A percentile compares a stretch with the other conserved stretches of the same genome.
Conservation (phyloP, 176 grass and related monocot species). For the Musa troglodytarum region DNA sequence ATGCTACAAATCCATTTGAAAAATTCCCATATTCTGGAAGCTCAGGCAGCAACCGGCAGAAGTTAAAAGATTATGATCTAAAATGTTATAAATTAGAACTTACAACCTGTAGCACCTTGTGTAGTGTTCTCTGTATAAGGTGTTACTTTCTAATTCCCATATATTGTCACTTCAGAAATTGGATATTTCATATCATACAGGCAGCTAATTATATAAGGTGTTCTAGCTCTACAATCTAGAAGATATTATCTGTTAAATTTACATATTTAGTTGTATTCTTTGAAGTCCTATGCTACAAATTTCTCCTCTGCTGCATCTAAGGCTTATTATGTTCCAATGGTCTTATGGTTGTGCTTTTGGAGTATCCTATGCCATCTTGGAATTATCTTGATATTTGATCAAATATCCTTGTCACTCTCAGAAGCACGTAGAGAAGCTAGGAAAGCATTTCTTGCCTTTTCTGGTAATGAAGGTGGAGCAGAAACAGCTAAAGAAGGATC, state of each 20-base stretch:
- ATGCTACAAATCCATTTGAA: neutral
- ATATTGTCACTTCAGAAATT: neutral
- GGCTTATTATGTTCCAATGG: neutral
- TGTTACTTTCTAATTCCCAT: neutral
- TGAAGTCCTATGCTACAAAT: neutral
- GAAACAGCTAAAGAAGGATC: slow-evolving; percentile 33
- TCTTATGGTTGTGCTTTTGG: neutral
- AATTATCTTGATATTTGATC: slow-evolving; percentile 1
- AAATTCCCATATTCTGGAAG: neutral
- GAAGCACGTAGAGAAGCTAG: slow-evolving; percentile 81
- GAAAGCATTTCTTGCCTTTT: slow-evolving; percentile 86
- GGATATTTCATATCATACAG: neutral
- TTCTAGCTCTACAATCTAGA: neutral
- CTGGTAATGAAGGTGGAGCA: slow-evolving; percentile 36
- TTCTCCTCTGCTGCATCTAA: neutral
- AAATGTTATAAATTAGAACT: neutral
- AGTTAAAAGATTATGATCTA: neutral
- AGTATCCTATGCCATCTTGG: neutral
- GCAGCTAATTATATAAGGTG: neutral
- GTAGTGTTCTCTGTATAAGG: neutral
- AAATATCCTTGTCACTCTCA: slow-evolving; percentile 28
- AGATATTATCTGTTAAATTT: neutral
- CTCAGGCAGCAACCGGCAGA: neutral
- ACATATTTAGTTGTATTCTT: neutral
- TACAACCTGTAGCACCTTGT: neutral